phyloP scores from a whole-genome alignment of 2,329 filamentous ascomycete species.

The Ceratocystis colombiana region DNA sequence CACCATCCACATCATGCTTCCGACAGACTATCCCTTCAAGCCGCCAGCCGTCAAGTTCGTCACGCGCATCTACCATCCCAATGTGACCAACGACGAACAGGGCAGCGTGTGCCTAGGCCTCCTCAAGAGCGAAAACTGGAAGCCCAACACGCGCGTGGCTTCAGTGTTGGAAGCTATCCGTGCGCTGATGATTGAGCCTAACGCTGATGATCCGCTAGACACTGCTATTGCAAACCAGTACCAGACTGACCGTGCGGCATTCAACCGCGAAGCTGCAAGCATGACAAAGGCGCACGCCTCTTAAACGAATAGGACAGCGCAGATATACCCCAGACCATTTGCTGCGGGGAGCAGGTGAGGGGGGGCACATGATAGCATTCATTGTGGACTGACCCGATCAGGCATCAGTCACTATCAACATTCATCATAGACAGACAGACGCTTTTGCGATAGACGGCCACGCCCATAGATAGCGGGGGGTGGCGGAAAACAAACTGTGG shows the following conservation, averaged over 20 bases:
- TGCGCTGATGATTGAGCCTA: constrained; percentile 65
- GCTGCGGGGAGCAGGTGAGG: too few species aligned
- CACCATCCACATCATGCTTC: constrained; percentile 87
- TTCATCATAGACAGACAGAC: constrained; percentile 5
- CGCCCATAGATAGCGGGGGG: neutral
- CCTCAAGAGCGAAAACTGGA: constrained; percentile 82
- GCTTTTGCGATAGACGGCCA: neutral
- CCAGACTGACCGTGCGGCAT: constrained; percentile 55
- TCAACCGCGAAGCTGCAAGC: constrained; percentile 43
- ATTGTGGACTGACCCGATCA: too few species aligned
- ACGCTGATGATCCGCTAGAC: constrained; percentile 85
- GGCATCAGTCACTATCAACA: too few species aligned
- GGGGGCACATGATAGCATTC: too few species aligned
- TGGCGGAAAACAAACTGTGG: neutral
- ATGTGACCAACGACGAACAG: constrained; percentile 95
- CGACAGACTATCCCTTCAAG: constrained; percentile 99
- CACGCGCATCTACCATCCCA: constrained; percentile 98
- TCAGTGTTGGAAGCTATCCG: constrained; percentile 69
- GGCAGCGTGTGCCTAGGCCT: constrained; percentile 99
- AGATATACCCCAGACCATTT: too few species aligned
- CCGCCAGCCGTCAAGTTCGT: constrained; percentile 99
- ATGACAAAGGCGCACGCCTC: constrained; percentile 26
- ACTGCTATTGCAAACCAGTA: constrained; percentile 76
- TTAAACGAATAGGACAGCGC: neutral
- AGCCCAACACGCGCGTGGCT: constrained; percentile 67